Conservation (phyloP, 768 basidiomycete species). For the Agaricus bisporus region DNA sequence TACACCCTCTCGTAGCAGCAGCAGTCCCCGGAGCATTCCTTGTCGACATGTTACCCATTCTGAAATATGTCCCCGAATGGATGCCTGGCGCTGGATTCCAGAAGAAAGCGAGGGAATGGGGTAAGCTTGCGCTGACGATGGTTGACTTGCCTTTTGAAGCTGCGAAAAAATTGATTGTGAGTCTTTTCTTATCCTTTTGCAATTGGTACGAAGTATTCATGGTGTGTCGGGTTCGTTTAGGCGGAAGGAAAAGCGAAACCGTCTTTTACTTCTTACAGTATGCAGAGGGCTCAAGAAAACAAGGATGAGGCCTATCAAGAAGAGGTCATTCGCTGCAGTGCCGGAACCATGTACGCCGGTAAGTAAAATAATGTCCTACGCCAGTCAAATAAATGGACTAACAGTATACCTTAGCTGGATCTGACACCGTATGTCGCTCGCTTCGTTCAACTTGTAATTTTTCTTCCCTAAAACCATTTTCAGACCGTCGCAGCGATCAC, state of each 20-base stretch:
- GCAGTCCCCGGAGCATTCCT: constrained; percentile 23
- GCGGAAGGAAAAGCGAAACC: constrained; percentile 11
- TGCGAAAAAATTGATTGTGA: constrained; percentile 26
- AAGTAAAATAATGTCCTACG: neutral
- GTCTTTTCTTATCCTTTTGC: constrained; percentile 2
- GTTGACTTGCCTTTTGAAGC: constrained; percentile 27
- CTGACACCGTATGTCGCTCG: constrained; percentile 13
- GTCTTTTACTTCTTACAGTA: constrained; percentile 15
- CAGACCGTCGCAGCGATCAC: constrained; percentile 4
- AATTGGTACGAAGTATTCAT: neutral
- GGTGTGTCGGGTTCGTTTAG: constrained; percentile 5
- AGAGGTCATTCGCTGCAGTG: constrained; percentile 16
- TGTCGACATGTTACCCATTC: constrained; percentile 22
- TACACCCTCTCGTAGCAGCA: constrained; percentile 16
- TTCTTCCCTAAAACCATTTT: too few relatives aligned
- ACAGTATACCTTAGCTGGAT: constrained; percentile 12
- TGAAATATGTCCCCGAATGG: constrained; percentile 26
- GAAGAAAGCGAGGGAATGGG: constrained; percentile 33
- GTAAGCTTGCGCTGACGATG: constrained; percentile 23
- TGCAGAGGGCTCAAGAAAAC: constrained; percentile 9
- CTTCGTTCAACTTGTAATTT: neutral
- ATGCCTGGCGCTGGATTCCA: constrained; percentile 30
- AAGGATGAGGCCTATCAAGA: constrained; percentile 13
- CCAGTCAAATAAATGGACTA: neutral
- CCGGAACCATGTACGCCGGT: constrained; percentile 20